Conservation (phyloP, 2,329 filamentous ascomycete species). For the Ilyonectria robusta region DNA sequence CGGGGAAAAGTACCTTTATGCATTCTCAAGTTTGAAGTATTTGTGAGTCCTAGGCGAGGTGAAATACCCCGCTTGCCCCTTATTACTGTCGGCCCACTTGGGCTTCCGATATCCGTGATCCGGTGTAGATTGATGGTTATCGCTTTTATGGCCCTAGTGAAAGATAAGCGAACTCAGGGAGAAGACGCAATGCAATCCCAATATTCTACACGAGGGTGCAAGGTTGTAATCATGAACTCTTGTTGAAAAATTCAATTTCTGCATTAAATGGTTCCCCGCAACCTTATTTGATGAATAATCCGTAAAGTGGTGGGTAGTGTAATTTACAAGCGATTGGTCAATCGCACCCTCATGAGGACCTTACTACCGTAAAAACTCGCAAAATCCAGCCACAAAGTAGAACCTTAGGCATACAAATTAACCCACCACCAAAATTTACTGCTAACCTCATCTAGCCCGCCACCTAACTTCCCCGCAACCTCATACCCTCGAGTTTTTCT, state of each 20-base stretch:
- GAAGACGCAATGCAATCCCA: conserved; percentile 1
- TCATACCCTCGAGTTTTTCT: too few species aligned
- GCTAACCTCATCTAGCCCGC: too few species aligned
- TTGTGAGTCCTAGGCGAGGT: conserved; percentile 2
- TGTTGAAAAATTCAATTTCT: background rate
- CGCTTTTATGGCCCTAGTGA: conserved; percentile 1
- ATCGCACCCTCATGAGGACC: too few species aligned
- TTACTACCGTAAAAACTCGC: too few species aligned
- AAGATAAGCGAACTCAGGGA: background rate
- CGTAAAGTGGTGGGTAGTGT: background rate
- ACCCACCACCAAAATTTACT: too few species aligned
- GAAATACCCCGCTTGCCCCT: conserved; percentile 2
- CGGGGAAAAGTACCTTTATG: conserved; percentile 2
- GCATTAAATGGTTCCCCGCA: background rate
- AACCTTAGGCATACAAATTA: too few species aligned
- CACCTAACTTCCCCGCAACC: too few species aligned
- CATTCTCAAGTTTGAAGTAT: conserved; percentile 1
- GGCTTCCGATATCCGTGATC: background rate
- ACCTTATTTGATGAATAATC: background rate
- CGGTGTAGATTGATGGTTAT: conserved; percentile 1
- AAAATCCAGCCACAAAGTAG: too few species aligned
- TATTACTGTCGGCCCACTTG: conserved; percentile 1
- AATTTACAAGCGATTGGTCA: too few species aligned
- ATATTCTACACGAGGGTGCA: conserved; percentile 6
- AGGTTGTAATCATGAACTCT: background rate